Percentiles rank a stretch among this genome's conserved stretches.
These are phyloP conservation scores for Aspergillus nomiae DNA, from an alignment of 2,329 filamentous ascomycete species.

Conservation along the genomic window DNA sequence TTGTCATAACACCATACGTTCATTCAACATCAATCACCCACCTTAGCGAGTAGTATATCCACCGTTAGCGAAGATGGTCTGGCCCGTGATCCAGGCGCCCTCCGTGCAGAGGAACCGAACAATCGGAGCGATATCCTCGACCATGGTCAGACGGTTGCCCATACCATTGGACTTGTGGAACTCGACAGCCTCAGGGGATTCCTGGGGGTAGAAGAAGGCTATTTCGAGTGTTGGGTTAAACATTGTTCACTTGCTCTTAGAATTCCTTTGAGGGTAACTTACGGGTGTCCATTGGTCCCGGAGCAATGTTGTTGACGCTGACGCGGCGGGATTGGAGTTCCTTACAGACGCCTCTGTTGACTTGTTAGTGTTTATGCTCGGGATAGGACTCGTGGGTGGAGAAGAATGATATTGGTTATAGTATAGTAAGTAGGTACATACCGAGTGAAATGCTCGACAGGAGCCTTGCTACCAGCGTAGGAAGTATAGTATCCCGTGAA, in stretches of 20 bases:
- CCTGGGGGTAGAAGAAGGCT: conserved; percentile 51
- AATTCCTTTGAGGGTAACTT: conserved; percentile 17
- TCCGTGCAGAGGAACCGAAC: conserved; percentile 49
- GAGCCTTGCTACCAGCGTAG: conserved; percentile 57
- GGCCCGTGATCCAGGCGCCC: conserved; percentile 50
- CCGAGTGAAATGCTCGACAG: conserved; percentile 62
- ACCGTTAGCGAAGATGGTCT: conserved; percentile 54
- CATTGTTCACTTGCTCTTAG: conserved; percentile 2
- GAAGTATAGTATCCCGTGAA: conserved; percentile 51
- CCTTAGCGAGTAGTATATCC: conserved; percentile 48
- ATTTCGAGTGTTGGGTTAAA: neutral
- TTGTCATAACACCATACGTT: neutral
- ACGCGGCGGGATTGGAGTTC: conserved; percentile 56
- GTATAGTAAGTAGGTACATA: conserved; percentile 24
- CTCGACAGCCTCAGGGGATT: conserved; percentile 45
- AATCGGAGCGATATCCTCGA: conserved; percentile 50
- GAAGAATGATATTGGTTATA: neutral
- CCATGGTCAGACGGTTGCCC: conserved; percentile 44
- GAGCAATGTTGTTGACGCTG: conserved; percentile 55
- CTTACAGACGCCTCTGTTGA: conserved; percentile 50
- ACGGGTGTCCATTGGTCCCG: conserved; percentile 58
- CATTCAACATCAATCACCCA: neutral
- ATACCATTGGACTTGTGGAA: conserved; percentile 50
- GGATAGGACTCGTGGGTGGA: neutral
- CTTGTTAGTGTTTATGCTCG: neutral